These are phyloP conservation scores for Scenedesmus sp. DNA, from an alignment of 163 green algal genomes.

Conservation along the genomic window DNA sequence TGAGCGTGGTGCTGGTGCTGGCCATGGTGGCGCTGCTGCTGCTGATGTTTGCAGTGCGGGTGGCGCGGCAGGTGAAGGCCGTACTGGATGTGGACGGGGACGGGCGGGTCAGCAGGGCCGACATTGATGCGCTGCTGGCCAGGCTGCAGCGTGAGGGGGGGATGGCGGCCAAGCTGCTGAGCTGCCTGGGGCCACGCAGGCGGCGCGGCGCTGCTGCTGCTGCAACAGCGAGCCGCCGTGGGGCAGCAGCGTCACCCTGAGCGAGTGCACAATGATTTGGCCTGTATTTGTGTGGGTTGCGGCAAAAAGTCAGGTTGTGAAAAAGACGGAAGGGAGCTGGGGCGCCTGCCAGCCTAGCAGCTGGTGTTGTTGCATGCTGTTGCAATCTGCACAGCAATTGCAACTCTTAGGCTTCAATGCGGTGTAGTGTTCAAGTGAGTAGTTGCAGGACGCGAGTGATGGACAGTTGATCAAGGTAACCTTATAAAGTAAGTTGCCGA, in stretches of 20 bases:
- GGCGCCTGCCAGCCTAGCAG: too few species aligned
- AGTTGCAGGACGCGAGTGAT: too few species aligned
- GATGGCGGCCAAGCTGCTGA: not conserved
- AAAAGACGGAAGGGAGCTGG: too few species aligned
- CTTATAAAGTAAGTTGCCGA: too few species aligned
- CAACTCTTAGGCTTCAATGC: too few species aligned
- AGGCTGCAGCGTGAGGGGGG: not conserved
- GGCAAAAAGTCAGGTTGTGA: too few species aligned
- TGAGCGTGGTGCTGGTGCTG: not conserved
- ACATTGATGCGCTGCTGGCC: not conserved
- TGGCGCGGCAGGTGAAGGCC: not conserved
- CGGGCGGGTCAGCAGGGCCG: not conserved
- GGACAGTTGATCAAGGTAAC: too few species aligned
- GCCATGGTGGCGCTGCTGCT: conserved; percentile 4
- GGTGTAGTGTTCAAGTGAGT: too few species aligned
- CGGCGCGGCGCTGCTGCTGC: not conserved
- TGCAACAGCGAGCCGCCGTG: not conserved
- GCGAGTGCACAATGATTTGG: not conserved
- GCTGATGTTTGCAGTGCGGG: not conserved
- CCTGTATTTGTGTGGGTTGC: too few species aligned
- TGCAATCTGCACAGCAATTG: too few species aligned
- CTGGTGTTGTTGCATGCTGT: too few species aligned
- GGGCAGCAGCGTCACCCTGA: not conserved
- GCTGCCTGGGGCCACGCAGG: not conserved
- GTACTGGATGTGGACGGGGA: not conserved